These are phyloP conservation scores for Suhomyces sp. DNA, from an alignment of 805 yeast genomes.

Conservation along the genomic window DNA sequence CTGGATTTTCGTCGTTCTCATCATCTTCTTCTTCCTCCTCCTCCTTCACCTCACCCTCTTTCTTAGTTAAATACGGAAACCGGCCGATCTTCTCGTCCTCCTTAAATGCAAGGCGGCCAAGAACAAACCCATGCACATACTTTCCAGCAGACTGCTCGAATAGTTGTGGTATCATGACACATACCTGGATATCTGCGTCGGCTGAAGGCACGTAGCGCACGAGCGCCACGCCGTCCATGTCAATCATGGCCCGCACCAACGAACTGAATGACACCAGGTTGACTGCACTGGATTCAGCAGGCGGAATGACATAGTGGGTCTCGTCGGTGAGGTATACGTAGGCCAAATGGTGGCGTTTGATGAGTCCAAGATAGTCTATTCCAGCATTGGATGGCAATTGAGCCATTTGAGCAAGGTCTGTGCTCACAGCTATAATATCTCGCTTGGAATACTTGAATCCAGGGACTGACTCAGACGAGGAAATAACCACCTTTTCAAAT, in stretches of 20 bases:
- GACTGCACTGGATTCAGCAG: conserved; percentile 17
- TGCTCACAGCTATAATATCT: conserved; percentile 45
- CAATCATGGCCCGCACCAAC: conserved; percentile 51
- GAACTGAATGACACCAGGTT: conserved; percentile 34
- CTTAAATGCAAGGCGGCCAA: conserved; percentile 62
- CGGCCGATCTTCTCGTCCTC: conserved; percentile 71
- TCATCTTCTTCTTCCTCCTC: conserved; percentile 3
- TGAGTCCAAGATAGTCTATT: conserved; percentile 64
- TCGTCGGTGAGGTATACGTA: conserved; percentile 60
- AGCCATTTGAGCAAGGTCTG: conserved; percentile 42
- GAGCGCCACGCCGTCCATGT: conserved; percentile 48
- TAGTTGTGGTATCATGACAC: conserved; percentile 50
- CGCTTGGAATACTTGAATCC: conserved; percentile 66
- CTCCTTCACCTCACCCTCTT: conserved; percentile 6
- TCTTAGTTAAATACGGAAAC: conserved; percentile 32
- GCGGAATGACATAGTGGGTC: conserved; percentile 51
- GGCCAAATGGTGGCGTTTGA: conserved; percentile 46
- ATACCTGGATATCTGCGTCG: conserved; percentile 47
- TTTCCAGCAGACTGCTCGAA: conserved; percentile 1
- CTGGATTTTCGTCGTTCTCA: not conserved
- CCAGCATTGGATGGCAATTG: conserved; percentile 47
- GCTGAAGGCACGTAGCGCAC: conserved; percentile 60
- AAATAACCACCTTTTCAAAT: conserved; percentile 29
- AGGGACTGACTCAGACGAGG: conserved; percentile 43
- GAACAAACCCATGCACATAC: conserved; percentile 40